phyloP scores from a whole-genome alignment of 768 basidiomycete genomes.

The Mycena crocata region DNA sequence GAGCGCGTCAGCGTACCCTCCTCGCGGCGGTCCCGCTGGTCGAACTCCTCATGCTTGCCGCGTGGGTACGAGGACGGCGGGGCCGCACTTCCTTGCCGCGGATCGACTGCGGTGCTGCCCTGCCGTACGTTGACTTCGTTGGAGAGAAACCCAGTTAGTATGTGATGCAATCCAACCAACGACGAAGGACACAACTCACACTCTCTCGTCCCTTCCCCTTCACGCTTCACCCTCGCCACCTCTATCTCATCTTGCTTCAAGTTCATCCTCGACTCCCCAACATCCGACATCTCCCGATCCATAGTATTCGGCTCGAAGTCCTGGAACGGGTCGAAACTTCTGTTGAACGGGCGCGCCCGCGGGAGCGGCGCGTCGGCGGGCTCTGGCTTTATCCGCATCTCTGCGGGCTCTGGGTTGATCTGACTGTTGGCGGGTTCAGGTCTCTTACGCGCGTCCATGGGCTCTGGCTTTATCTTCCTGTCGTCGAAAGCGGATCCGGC shows the following conservation, averaged over 20 bases:
- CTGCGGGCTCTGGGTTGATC: not conserved
- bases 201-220: too few relatives aligned
- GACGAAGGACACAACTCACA: not conserved
- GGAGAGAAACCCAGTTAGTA: not conserved
- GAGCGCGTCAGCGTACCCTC: not conserved
- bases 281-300: too few relatives aligned
- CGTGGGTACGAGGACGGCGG: not conserved
- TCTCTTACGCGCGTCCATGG: too few relatives aligned
- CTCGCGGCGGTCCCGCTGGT: too few relatives aligned
- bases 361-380: constrained; percentile 5
- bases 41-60: constrained; percentile 8
- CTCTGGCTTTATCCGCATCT: not conserved
- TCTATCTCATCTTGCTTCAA: not conserved
- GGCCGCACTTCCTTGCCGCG: too few relatives aligned
- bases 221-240: too few relatives aligned
- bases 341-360: not conserved
- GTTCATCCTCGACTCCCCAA: not conserved
- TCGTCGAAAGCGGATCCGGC: too few relatives aligned
- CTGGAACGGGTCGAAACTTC: constrained; percentile 9
- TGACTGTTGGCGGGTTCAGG: too few relatives aligned
- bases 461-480: not conserved
- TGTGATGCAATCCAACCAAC: not conserved
- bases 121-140: constrained; percentile 8
- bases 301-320: not conserved
- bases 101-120: too few relatives aligned